Base-by-base conservation (phyloP, 768 basidiomycete genomes). In the Lentinula raphanica region DNA sequence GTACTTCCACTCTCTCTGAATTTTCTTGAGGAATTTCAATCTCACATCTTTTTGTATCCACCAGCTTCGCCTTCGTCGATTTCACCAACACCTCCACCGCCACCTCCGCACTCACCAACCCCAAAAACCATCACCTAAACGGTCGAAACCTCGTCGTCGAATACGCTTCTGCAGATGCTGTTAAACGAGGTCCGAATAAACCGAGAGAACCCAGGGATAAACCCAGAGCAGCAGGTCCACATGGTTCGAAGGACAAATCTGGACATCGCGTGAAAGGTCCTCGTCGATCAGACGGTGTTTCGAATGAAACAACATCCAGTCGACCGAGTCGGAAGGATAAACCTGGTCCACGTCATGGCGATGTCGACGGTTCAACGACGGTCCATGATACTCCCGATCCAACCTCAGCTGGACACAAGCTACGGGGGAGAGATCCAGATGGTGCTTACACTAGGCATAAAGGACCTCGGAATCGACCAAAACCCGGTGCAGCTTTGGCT, bases 51-150 rank as follows among this genome's bases (percentile, higher is more conserved):
- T 7, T 19, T 31, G 4, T 13, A 40, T 54, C 21, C 15, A 27
- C 38, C 67, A 98, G 96, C 15, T 98, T 92, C 74, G 94, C 91
- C 0, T 98, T 98, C 68, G 81, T 96, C 56, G 97, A 99, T 71
- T 99, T 98, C 69, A 80, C 83, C 50, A 82, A 80, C 21, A 79
- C 79, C 2, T 87, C 91, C 59, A 79, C 88, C 59, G 94, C 96
- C 11, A 97, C 93, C 0, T 76, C 82, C 11, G 89, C 85, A 1
- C 83, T 99, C 44, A 79, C 87, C 63, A 92, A 97, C 65, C 81
- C 86, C 53, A 84, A 86, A 66, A 97, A 97, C 69, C 90, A 94
- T 70, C 81, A 79, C 44, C 78, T 96, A 51, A 81, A 92, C 69
- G 93, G 93, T 7, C 81, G 95, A 49, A 84, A 88, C 51, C 82